These are phyloP conservation scores for Colletotrichum horii DNA, from an alignment of 2,329 filamentous ascomycete species.

Conservation along the genomic window DNA sequence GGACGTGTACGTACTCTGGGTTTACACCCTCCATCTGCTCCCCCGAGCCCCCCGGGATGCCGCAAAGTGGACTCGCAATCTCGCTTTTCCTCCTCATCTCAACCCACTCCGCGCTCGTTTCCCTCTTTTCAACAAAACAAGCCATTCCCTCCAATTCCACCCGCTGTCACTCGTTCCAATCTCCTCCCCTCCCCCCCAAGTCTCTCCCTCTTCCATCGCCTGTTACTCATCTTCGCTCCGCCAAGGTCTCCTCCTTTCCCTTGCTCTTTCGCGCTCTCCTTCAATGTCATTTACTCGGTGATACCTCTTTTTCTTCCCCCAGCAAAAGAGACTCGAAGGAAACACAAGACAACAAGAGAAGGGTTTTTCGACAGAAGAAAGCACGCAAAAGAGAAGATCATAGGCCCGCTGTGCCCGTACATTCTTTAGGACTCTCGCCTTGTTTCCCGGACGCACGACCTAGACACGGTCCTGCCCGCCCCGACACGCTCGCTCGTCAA, in stretches of 20 bases:
- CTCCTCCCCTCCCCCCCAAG: slow-evolving; percentile 38
- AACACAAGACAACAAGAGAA: background rate
- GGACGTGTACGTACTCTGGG: background rate
- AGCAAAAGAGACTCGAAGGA: background rate
- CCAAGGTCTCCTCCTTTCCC: slow-evolving; percentile 16
- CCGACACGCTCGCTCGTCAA: slow-evolving; percentile 18
- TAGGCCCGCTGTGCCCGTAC: slow-evolving; percentile 13
- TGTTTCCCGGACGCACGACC: slow-evolving; percentile 15
- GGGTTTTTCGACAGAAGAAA: background rate
- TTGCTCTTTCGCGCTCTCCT: slow-evolving; percentile 8
- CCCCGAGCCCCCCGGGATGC: slow-evolving; percentile 19
- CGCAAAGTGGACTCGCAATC: slow-evolving; percentile 22
- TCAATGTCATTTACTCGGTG: slow-evolving; percentile 18
- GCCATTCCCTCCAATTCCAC: slow-evolving; percentile 37
- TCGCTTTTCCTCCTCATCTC: slow-evolving; percentile 26
- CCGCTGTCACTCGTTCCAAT: slow-evolving; percentile 40
- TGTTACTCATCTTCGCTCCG: slow-evolving; percentile 22
- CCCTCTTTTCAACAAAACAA: slow-evolving; percentile 46
- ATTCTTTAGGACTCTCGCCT: slow-evolving; percentile 17
- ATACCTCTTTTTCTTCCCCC: slow-evolving; percentile 15
- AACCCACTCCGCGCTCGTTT: slow-evolving; percentile 29
- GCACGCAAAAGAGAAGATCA: background rate
- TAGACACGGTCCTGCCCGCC: background rate
- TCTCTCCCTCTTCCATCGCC: slow-evolving; percentile 17
- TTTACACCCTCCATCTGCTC: slow-evolving; percentile 9